Evolutionary conservation across 345 rosid species (phyloP), one percentile per base, ranked within the genome.

Genomic region (Alliaria petiolata): DNA sequence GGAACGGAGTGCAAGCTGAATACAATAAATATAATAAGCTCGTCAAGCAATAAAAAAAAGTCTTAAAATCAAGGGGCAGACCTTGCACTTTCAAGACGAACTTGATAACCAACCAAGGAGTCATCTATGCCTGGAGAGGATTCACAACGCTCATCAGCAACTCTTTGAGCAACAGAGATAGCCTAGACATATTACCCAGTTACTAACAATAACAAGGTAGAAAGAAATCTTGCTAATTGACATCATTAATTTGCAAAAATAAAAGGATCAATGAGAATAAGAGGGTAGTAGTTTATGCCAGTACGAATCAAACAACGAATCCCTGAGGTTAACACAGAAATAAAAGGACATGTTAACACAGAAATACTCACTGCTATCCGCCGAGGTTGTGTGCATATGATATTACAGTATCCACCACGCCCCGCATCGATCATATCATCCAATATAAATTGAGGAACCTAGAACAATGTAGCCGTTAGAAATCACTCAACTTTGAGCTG

Each of bases 91-190:
- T 93, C 92, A 69, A 89, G 90, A 76, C 97, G 97, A 84, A 93
- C 98, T 90, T 93, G 98, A 87, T 90, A 93, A 77, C 97, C 98
- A 82, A 90, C 90, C 84, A 89, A 70, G 66, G 97, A 90, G 74
- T 90, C 88, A 79, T 69, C 72, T 33, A 79, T 81, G 85, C 98
- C 98, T 40, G 97, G 96, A 45, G 87, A 80, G 77, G 86, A 78
- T 84, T 90, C 98, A 78, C 88, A 88, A 25, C 96, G 97, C 83
- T 93, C 97, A 74, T 90, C 91, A 58, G 93, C 87, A 82, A 90
- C 97, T 80, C 97, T 87, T 81, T 89, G 96, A 69, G 98, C 97
- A 62, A 93, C 98, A 70, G 97, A 90, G 80, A 88, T 87, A 83
- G 98, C 97, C 98, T 93, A 78, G 69, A 82, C 69, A 76, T 62